Evolutionary conservation across 129 eudicot species (phyloP), one percentile per base, ranked within the genome.

Genomic region (Mikania micrantha): DNA sequence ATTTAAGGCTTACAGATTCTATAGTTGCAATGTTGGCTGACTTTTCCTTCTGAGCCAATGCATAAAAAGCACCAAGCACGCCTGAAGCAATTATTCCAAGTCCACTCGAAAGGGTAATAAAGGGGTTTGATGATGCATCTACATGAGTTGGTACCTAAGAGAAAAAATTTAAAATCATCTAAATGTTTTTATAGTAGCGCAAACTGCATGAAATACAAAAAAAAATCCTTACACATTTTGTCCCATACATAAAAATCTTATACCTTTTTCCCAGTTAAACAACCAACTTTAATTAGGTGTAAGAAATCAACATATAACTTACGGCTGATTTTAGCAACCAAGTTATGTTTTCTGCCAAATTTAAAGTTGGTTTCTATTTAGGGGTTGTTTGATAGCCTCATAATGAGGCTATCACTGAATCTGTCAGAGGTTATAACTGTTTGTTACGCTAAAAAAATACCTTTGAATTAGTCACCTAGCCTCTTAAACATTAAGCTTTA

Each of bases 41-140:
- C 81, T 88, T 88, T 74, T 93, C 99, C 81, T 93, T 86, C 74
- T 61, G 87, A 66, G 87, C 75, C 73, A 83, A 80, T 19, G 90
- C 88, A 81, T 84, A 88, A 20, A 93, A 82, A 49, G 90, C 89
- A 74, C 90, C 96, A 77, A 93, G 91, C 49, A 84, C 85, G 9
- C 91, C 85, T 25, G 96, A 81, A 62, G 88, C 79, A 50, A 88
- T 50, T 54, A 84, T 72, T 20, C 99, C 99, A 28, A 93, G 74
- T 69, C 86, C 96, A 79, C 78, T 88, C 5, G 83, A 77, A 76
- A 88, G 82, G 40, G 87, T 80, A 40, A 93, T 59, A 38, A 84
- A 77, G 3, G 95, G 90, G 67, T 84, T 86, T 19, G 78, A 36
- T 75, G 94, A 69, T 80, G 79, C 78, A 67, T 66, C 50, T 67